phyloP scores from a whole-genome alignment of 2,329 filamentous ascomycete species.

The Mariannaea sp. region DNA sequence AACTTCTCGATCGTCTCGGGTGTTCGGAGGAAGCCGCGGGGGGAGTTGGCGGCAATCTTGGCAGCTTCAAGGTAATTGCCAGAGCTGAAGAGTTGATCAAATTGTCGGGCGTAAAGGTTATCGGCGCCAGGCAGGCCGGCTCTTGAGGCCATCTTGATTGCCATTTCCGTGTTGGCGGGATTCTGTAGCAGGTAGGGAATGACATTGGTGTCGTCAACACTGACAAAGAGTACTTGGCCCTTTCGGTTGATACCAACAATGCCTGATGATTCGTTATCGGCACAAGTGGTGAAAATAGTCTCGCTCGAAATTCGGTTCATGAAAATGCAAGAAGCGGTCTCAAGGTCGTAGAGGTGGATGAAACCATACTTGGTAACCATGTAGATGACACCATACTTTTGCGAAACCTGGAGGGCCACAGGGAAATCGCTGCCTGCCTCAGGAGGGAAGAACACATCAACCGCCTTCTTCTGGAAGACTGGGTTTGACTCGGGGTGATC shows the following conservation, averaged over 20 bases:
- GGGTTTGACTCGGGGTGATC: conserved; percentile 91
- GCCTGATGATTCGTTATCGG: conserved; percentile 82
- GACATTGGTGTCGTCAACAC: conserved; percentile 87
- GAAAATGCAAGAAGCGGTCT: conserved; percentile 94
- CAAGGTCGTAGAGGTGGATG: conserved; percentile 97
- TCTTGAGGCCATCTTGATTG: conserved; percentile 94
- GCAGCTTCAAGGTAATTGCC: conserved; percentile 88
- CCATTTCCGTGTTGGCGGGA: conserved; percentile 89
- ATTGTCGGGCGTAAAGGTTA: conserved; percentile 88
- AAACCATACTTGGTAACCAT: conserved; percentile 99
- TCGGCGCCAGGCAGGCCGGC: conserved; percentile 94
- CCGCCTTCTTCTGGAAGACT: conserved; percentile 90
- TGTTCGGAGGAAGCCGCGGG: conserved; percentile 91
- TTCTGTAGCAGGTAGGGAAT: conserved; percentile 96
- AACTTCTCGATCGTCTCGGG: conserved; percentile 95
- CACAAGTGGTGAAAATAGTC: conserved; percentile 94
- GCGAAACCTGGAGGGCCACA: conserved; percentile 94
- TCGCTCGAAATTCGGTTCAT: conserved; percentile 99
- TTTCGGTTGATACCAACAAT: conserved; percentile 96
- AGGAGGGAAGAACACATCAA: conserved; percentile 96
- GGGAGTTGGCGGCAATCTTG: conserved; percentile 95
- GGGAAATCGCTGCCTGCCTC: conserved; percentile 98
- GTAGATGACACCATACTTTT: conserved; percentile 96
- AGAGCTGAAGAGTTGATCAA: conserved; percentile 81
- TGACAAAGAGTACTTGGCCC: conserved; percentile 93